Evolutionary conservation across 495 filamentous ascomycete genomes (phyloP).

Genomic region (Penicillium cataractarum): DNA sequence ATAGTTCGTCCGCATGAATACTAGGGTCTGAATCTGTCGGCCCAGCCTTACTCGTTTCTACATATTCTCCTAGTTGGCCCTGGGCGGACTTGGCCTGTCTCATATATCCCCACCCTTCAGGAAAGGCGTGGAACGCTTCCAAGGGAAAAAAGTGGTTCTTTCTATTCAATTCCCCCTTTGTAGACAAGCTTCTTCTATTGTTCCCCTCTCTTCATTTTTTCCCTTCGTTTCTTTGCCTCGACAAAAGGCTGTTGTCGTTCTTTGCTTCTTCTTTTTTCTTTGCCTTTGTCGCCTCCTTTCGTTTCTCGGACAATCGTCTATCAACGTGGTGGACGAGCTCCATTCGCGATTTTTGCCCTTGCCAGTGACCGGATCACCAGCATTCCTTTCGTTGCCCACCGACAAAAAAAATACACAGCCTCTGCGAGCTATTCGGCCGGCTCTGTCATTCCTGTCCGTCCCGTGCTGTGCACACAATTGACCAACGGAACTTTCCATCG

Average conservation of each 20-base stretch:
- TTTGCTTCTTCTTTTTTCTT: slow-evolving; percentile 20
- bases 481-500: slow-evolving; percentile 10
- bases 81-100: slow-evolving; percentile 25
- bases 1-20: neutral
- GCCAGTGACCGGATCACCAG: slow-evolving; percentile 39
- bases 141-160: slow-evolving; percentile 5
- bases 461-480: slow-evolving; percentile 12
- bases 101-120: slow-evolving; percentile 19
- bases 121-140: slow-evolving; percentile 9
- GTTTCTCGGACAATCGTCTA: slow-evolving; percentile 26
- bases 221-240: neutral
- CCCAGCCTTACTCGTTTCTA: slow-evolving; percentile 23
- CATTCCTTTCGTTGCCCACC: slow-evolving; percentile 49
- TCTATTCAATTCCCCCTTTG: slow-evolving; percentile 11
- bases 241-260: slow-evolving; percentile 16
- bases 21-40: neutral
- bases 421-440: slow-evolving; percentile 13
- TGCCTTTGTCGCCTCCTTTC: slow-evolving; percentile 21
- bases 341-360: slow-evolving; percentile 21
- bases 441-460: slow-evolving; percentile 24
- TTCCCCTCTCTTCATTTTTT: slow-evolving; percentile 15
- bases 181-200: neutral
- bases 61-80: slow-evolving; percentile 15
- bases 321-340: slow-evolving; percentile 25
- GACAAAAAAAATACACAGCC: slow-evolving; percentile 18